Evolutionary conservation across 495 filamentous ascomycete genomes (phyloP).

Genomic region (Hyaloscypha variabilis): DNA sequence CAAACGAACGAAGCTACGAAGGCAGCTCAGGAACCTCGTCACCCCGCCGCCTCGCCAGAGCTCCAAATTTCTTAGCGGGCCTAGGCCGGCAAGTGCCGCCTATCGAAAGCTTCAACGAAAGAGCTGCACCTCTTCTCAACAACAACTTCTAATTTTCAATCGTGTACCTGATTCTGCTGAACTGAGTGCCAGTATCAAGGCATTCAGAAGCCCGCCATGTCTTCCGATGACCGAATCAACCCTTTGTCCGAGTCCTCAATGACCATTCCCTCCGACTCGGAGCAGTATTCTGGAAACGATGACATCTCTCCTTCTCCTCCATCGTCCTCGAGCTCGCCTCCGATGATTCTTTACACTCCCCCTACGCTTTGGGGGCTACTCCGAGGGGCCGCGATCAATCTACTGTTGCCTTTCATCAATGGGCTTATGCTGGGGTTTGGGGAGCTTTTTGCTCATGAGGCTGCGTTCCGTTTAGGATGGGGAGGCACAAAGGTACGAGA

Average conservation of each 20-base stretch:
- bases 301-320: slow-evolving; percentile 59
- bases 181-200: slow-evolving; percentile 1
- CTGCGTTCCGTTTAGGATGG: slow-evolving; percentile 92
- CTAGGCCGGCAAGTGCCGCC: not conserved
- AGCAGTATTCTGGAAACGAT: slow-evolving; percentile 78
- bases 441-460: slow-evolving; percentile 93
- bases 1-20: slow-evolving; percentile 6
- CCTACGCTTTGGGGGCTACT: slow-evolving; percentile 84
- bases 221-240: slow-evolving; percentile 41
- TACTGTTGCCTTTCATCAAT: slow-evolving; percentile 94
- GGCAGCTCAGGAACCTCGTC: slow-evolving; percentile 9
- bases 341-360: slow-evolving; percentile 85
- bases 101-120: slow-evolving; percentile 28
- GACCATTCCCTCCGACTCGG: slow-evolving; percentile 88
- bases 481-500: slow-evolving; percentile 81
- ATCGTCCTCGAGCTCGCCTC: slow-evolving; percentile 68
- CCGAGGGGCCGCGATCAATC: slow-evolving; percentile 90
- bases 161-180: slow-evolving; percentile 10
- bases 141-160: not conserved
- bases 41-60: slow-evolving; percentile 1
- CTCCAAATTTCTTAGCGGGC: not conserved
- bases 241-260: slow-evolving; percentile 77
- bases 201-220: slow-evolving; percentile 34
- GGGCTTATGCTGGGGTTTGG: slow-evolving; percentile 98
- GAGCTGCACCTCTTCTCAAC: slow-evolving; percentile 5